Evolutionary conservation across 129 eudicot genomes (phyloP).

Genomic region (Saussurea involucrata): DNA sequence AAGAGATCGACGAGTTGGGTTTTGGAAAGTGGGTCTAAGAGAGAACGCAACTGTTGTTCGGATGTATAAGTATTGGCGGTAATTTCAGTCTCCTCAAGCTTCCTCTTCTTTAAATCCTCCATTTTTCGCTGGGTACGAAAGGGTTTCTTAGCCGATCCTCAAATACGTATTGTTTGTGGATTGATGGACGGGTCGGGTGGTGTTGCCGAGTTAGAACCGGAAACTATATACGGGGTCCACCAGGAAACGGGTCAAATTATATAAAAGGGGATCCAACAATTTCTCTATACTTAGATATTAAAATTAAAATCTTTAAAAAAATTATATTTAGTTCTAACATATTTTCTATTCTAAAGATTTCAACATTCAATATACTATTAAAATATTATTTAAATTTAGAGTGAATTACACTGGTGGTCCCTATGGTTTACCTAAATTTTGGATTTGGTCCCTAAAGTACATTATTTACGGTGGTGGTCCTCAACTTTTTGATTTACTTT

Average conservation of each 20-base stretch:
- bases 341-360: too few relatives aligned
- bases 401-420: too few relatives aligned
- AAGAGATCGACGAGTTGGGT: constrained; percentile 63
- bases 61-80: background rate
- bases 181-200: background rate
- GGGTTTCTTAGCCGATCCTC: constrained; percentile 16
- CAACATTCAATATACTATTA: too few relatives aligned
- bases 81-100: constrained; percentile 25
- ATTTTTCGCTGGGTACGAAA: background rate
- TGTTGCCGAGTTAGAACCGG: background rate
- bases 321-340: too few relatives aligned
- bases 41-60: constrained; percentile 45
- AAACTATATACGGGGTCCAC: background rate
- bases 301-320: too few relatives aligned
- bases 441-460: too few relatives aligned
- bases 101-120: constrained; percentile 39
- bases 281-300: too few relatives aligned
- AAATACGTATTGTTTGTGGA: background rate
- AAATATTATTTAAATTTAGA: too few relatives aligned
- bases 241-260: background rate
- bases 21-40: constrained; percentile 66
- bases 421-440: too few relatives aligned
- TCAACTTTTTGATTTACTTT: too few relatives aligned
- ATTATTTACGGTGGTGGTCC: too few relatives aligned
- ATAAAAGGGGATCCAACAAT: too few relatives aligned